A percentile compares a stretch with the other conserved stretches of the same genome.
phyloP scores from a whole-genome alignment of 2,329 filamentous ascomycete genomes.

The Beauveria medogensis region DNA sequence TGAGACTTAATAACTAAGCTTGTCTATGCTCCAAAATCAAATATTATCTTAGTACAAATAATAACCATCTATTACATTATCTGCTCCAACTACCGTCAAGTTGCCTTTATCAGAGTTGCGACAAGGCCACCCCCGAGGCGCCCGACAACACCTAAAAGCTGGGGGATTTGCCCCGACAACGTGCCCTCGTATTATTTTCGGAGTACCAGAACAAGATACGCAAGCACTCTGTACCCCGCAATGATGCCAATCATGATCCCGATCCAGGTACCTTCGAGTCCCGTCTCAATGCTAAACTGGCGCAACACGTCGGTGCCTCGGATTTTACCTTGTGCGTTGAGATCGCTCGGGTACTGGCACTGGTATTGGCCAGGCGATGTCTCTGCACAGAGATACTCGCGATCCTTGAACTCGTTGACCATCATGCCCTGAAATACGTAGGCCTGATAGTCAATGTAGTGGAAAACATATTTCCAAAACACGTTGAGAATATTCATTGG shows the following conservation, averaged over 20 bases:
- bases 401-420: slow-evolving; percentile 71
- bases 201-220: slow-evolving; percentile 12
- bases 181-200: neutral
- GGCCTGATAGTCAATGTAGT: slow-evolving; percentile 80
- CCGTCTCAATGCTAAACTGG: slow-evolving; percentile 60
- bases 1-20: no score
- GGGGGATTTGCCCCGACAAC: no score
- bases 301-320: slow-evolving; percentile 61
- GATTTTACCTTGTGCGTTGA: slow-evolving; percentile 60
- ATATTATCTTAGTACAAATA: no score
- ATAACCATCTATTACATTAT: no score
- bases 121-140: no score
- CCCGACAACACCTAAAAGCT: no score
- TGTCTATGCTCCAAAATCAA: no score
- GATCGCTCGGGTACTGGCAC: slow-evolving; percentile 62
- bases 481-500: slow-evolving; percentile 63
- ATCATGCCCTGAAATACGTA: slow-evolving; percentile 92
- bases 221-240: slow-evolving; percentile 53
- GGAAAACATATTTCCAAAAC: slow-evolving; percentile 82
- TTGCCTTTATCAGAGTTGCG: no score
- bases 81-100: no score
- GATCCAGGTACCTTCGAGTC: slow-evolving; percentile 68
- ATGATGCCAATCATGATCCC: slow-evolving; percentile 70
- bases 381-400: slow-evolving; percentile 52
- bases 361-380: slow-evolving; percentile 37